Evolutionary conservation across 2,329 filamentous ascomycete genomes (phyloP).

Genomic region (Incumbomyces lentus): DNA sequence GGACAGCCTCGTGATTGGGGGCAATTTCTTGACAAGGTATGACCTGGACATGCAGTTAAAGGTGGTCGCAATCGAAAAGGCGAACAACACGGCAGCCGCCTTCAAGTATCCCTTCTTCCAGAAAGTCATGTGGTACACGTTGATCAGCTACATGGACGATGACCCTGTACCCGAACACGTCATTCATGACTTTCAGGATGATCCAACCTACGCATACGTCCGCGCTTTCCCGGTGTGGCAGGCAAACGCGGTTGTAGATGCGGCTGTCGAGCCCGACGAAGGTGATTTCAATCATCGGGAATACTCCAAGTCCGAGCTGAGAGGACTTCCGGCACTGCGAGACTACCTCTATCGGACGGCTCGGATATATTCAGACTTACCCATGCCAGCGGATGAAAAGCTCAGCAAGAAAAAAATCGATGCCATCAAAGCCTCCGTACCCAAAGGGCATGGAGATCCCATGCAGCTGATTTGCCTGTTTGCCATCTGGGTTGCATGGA

Average conservation of each 20-base stretch:
- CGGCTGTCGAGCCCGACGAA: slow-evolving; percentile 38
- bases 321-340: slow-evolving; percentile 48
- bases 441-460: slow-evolving; percentile 51
- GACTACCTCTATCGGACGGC: slow-evolving; percentile 55
- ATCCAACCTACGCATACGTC: slow-evolving; percentile 43
- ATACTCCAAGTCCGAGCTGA: slow-evolving; percentile 53
- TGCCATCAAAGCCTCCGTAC: slow-evolving; percentile 52
- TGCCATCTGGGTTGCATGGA: slow-evolving; percentile 58
- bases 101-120: slow-evolving; percentile 61
- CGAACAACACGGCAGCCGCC: slow-evolving; percentile 54
- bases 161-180: slow-evolving; percentile 53
- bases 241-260: slow-evolving; percentile 45
- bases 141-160: slow-evolving; percentile 53
- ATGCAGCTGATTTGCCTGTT: slow-evolving; percentile 50
- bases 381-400: slow-evolving; percentile 39
- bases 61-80: slow-evolving; percentile 56
- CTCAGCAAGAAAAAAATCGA: slow-evolving; percentile 49
- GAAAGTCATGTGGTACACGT: slow-evolving; percentile 56
- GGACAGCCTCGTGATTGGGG: slow-evolving; percentile 60
- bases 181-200: slow-evolving; percentile 44
- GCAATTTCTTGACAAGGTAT: slow-evolving; percentile 56
- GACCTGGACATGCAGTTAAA: slow-evolving; percentile 59
- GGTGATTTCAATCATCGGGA: slow-evolving; percentile 50
- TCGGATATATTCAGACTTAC: slow-evolving; percentile 48
- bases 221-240: slow-evolving; percentile 48